Evolutionary conservation across 2,329 filamentous ascomycete genomes (phyloP).

Genomic region (Grosmannia serpens): DNA sequence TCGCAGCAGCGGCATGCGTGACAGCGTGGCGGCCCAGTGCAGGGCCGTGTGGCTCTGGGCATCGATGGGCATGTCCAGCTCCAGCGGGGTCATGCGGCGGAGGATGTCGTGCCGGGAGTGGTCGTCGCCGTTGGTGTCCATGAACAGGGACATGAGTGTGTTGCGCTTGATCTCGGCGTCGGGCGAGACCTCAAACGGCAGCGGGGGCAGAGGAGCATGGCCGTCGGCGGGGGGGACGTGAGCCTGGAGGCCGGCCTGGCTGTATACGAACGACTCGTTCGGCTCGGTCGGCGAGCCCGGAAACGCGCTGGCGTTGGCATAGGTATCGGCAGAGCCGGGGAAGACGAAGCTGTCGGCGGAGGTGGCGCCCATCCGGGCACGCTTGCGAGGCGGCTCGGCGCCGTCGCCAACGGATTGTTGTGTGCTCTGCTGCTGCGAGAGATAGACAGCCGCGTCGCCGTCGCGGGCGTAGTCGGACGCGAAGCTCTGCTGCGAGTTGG

Average conservation of each 20-base stretch:
- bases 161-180: conserved; percentile 71
- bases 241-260: conserved; percentile 33
- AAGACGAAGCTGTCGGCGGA: conserved; percentile 47
- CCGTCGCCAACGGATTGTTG: conserved; percentile 39
- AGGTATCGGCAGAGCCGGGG: conserved; percentile 26
- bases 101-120: conserved; percentile 64
- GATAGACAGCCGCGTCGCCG: conserved; percentile 55
- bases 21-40: conserved; percentile 92
- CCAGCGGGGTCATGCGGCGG: conserved; percentile 59
- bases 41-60: conserved; percentile 79
- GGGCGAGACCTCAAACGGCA: conserved; percentile 48
- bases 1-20: conserved; percentile 70
- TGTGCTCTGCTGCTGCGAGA: conserved; percentile 36
- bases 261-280: conserved; percentile 67
- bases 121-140: conserved; percentile 60
- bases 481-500: conserved; percentile 78
- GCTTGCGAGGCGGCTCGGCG: conserved; percentile 72
- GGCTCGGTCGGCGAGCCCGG: conserved; percentile 68
- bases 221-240: conserved; percentile 33
- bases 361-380: conserved; percentile 47
- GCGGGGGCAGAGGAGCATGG: conserved; percentile 50
- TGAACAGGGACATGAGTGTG: conserved; percentile 70
- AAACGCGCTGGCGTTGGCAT: conserved; percentile 32
- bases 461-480: conserved; percentile 64
- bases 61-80: conserved; percentile 89